These are phyloP conservation scores for Balakata baccata DNA, from an alignment of 345 rosid species.

Conservation along the genomic window DNA sequence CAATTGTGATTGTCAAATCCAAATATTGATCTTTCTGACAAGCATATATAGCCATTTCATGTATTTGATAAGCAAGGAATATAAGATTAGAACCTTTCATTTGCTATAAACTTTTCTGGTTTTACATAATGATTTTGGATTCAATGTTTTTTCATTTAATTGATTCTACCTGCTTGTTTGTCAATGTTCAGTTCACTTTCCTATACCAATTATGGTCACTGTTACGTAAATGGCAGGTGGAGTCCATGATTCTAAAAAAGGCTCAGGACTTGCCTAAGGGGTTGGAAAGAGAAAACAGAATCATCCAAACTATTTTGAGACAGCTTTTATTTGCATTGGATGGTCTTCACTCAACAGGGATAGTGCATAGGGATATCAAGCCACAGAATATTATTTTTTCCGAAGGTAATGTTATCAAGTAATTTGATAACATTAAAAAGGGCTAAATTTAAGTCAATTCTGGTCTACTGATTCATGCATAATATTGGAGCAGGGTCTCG, in stretches of 20 bases:
- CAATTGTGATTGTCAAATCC: neutral
- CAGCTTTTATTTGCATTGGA: constrained; percentile 89
- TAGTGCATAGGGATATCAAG: constrained; percentile 91
- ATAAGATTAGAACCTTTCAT: neutral
- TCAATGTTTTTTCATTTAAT: neutral
- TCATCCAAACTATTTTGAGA: constrained; percentile 84
- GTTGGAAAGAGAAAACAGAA: constrained; percentile 73
- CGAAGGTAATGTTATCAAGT: constrained; percentile 56
- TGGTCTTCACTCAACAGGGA: constrained; percentile 96
- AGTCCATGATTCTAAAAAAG: constrained; percentile 76
- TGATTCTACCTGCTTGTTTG: constrained; percentile 13
- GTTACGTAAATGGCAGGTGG: constrained; percentile 51
- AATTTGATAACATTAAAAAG: neutral
- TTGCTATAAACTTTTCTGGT: neutral
- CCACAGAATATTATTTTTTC: constrained; percentile 93
- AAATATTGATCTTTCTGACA: neutral
- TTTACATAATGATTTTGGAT: neutral
- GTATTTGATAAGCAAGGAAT: neutral
- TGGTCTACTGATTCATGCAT: neutral
- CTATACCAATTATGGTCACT: neutral
- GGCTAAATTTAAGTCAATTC: constrained; percentile 3
- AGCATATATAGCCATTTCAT: neutral
- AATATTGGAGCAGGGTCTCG: constrained; percentile 65
- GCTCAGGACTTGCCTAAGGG: constrained; percentile 78
- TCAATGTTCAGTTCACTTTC: constrained; percentile 7